phyloP scores from a whole-genome alignment of 1,284 basidiomycete genomes.

The Melampsora larici-populina region DNA sequence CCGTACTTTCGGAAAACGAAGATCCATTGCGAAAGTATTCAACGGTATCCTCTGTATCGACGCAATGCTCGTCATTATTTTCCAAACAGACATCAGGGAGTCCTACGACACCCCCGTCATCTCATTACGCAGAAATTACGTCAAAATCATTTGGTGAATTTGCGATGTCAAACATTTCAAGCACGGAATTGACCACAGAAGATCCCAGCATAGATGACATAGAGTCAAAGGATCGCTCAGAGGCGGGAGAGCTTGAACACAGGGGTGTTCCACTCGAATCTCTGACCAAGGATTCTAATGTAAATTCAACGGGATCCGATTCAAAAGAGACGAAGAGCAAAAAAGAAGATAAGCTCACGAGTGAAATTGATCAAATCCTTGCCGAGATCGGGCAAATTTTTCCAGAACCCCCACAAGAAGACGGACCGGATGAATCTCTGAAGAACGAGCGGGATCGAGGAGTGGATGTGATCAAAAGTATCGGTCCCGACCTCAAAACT shows the following conservation, averaged over 20 bases:
- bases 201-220: neutral
- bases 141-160: no score
- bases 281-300: neutral
- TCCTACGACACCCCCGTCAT: neutral
- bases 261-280: neutral
- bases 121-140: no score
- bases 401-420: neutral
- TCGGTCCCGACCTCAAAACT: neutral
- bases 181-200: neutral
- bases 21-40: neutral
- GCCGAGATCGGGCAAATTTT: neutral
- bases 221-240: neutral
- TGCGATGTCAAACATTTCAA: neutral
- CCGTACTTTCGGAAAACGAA: neutral
- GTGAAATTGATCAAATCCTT: neutral
- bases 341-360: neutral
- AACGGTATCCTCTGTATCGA: neutral
- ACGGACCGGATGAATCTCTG: neutral
- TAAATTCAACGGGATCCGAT: neutral
- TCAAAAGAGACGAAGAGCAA: neutral
- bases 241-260: neutral
- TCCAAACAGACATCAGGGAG: neutral
- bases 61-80: neutral
- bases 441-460: neutral
- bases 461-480: neutral